These are phyloP conservation scores for Moniliella sp. DNA, from an alignment of 1,284 basidiomycete species.

Conservation along the genomic window DNA sequence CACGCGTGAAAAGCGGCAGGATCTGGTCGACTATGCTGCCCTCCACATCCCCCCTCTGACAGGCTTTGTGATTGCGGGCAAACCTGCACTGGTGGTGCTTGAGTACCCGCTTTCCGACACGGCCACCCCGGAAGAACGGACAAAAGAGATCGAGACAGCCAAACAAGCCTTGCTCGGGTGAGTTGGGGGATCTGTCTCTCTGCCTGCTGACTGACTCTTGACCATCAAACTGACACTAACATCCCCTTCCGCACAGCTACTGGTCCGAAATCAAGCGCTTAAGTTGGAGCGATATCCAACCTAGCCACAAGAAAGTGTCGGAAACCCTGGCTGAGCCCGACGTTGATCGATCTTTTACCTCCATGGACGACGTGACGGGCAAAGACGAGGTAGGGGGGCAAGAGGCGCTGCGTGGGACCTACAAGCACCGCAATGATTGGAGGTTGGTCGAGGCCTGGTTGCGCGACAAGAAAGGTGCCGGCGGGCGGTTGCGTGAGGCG, in stretches of 20 bases:
- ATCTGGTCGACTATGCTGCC: slow-evolving; percentile 9
- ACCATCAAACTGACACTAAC: no score
- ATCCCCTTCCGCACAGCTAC: no score
- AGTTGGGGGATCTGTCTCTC: no score
- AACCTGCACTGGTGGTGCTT: slow-evolving; percentile 17
- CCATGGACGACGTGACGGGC: slow-evolving; percentile 11
- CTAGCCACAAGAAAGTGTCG: slow-evolving; percentile 16
- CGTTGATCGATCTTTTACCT: slow-evolving; percentile 1
- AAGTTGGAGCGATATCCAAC: slow-evolving; percentile 13
- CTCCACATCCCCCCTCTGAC: slow-evolving; percentile 6
- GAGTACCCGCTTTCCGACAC: slow-evolving; percentile 8
- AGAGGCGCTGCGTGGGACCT: slow-evolving; percentile 2
- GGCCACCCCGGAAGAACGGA: background rate
- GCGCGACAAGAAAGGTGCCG: background rate
- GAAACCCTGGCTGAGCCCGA: slow-evolving; percentile 5
- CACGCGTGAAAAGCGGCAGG: slow-evolving; percentile 9
- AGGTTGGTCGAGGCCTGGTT: slow-evolving; percentile 1
- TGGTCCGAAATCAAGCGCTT: slow-evolving; percentile 12
- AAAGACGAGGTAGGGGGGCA: slow-evolving; percentile 5
- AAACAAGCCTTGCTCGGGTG: no score
- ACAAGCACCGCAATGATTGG: slow-evolving; percentile 1
- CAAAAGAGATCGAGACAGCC: background rate
- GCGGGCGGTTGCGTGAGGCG: background rate
- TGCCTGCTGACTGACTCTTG: no score
- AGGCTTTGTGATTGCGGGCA: slow-evolving; percentile 18